Base-by-base conservation (phyloP, 139 green algal species). In the Chlorella sp. region DNA sequence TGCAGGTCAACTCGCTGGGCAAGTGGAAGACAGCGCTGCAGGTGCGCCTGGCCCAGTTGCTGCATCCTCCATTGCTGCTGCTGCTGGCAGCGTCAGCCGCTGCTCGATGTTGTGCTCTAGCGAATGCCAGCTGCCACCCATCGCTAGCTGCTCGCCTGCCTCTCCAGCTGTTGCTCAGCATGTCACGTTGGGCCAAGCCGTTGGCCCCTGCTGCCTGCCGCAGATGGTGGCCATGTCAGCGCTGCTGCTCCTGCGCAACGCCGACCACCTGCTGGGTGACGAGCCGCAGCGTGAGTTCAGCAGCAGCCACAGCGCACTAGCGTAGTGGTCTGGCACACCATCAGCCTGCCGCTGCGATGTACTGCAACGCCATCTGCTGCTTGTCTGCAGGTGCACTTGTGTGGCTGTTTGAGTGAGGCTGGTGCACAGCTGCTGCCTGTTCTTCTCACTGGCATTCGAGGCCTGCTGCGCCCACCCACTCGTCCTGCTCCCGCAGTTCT, bases 21-120 rank as follows among this genome's bases (percentile, higher is more conserved):
- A 94, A 94, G 71, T 94, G 90, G 90, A 94, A 94, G 80, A 94
- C 91, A 25, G 90, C 90, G 60, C 81, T 89, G 70, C 89, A 78
- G 25, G 60, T n/a, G 57, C 25, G 60, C 9, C n/a, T 34, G 60
- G 23, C 6, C 21, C 25, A 15, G n/a, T n/a, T n/a, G n/a, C n/a
- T 68, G 60, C 60, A 15, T n/a, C 21, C 60, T 11, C 4, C 60
- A 11, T 12, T 68, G 25, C 60, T 32, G 25, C 25, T n/a, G 60
- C 5, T 34, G 60, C 60, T 6, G 7, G 11, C 25, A 68, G 11
- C 5, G 17, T 34, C 60, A 20, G 3, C 13, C 25, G 20, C 57
- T 65, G 57, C 20, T 65, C 57, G n/a, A n/a, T n/a, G n/a, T n/a
- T n/a, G n/a, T n/a, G n/a, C n/a, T n/a, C n/a, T n/a, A n/a, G n/a